phyloP scores from a whole-genome alignment of 257 asterid species.

The Solanum chmielewskii region DNA sequence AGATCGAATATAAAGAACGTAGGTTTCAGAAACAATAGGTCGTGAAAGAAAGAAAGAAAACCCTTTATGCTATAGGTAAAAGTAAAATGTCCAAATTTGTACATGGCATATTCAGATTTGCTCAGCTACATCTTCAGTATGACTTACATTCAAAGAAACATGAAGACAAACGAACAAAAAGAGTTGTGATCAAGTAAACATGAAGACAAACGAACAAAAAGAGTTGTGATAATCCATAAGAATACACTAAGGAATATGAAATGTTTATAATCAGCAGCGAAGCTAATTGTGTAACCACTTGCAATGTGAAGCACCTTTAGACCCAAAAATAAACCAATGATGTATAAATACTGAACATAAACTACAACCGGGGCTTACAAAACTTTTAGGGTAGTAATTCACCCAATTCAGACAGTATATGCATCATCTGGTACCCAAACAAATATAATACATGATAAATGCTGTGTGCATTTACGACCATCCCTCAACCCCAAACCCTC shows the following conservation, averaged over 20 bases:
- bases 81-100: not conserved
- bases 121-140: not conserved
- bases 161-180: not conserved
- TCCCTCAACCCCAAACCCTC: not conserved
- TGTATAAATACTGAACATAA: not conserved
- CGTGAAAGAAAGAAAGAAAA: not conserved
- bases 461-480: not conserved
- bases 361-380: not conserved
- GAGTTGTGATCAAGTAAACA: not conserved
- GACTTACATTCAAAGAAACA: not conserved
- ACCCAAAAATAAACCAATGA: slow-evolving; percentile 14
- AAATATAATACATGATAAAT: not conserved
- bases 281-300: not conserved
- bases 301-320: not conserved
- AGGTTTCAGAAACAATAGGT: not conserved
- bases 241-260: slow-evolving; percentile 7
- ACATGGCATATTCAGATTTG: not conserved
- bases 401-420: not conserved
- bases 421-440: not conserved
- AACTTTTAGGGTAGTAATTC: not conserved
- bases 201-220: not conserved
- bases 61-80: not conserved
- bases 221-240: not conserved
- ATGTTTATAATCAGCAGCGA: slow-evolving; percentile 5
- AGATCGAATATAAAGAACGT: not conserved